phyloP scores from a whole-genome alignment of 495 filamentous ascomycete genomes.

The Penicillium egyptiacum region DNA sequence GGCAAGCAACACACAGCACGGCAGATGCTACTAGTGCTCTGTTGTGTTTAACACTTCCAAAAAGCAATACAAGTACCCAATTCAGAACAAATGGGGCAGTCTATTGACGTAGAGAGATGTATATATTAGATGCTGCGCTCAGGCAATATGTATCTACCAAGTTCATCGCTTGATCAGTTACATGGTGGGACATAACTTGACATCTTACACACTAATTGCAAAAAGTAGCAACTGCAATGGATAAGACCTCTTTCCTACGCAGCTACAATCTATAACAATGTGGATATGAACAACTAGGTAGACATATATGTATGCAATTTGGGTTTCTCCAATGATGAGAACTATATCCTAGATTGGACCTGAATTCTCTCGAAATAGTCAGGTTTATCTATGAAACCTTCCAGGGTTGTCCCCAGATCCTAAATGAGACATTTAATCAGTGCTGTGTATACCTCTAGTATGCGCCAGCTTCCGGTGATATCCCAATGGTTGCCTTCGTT shows the following conservation, averaged over 20 bases:
- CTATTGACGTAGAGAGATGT: neutral
- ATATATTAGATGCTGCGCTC: conserved; percentile 3
- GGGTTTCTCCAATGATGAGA: neutral
- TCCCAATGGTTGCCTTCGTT: conserved; percentile 22
- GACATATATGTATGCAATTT: neutral
- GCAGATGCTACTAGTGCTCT: conserved; percentile 2
- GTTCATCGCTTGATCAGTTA: conserved; percentile 10
- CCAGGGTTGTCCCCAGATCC: neutral
- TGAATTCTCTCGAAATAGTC: neutral
- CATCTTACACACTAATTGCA: neutral
- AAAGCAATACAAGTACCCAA: conserved; percentile 1
- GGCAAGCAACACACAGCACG: conserved; percentile 11
- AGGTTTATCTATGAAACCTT: neutral
- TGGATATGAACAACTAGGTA: neutral
- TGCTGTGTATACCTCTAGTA: neutral
- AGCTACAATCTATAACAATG: too few species aligned
- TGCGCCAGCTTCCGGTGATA: conserved; percentile 11
- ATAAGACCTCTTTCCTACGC: neutral
- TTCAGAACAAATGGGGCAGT: neutral
- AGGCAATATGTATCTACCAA: neutral
- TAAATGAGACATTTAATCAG: neutral
- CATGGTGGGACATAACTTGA: conserved; percentile 4
- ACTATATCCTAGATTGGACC: neutral
- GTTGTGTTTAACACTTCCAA: neutral
- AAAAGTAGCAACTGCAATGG: neutral